Evolutionary conservation across 495 filamentous ascomycete species (phyloP), one percentile per base, ranked within the genome.

Genomic region (Geopyxis carbonaria): DNA sequence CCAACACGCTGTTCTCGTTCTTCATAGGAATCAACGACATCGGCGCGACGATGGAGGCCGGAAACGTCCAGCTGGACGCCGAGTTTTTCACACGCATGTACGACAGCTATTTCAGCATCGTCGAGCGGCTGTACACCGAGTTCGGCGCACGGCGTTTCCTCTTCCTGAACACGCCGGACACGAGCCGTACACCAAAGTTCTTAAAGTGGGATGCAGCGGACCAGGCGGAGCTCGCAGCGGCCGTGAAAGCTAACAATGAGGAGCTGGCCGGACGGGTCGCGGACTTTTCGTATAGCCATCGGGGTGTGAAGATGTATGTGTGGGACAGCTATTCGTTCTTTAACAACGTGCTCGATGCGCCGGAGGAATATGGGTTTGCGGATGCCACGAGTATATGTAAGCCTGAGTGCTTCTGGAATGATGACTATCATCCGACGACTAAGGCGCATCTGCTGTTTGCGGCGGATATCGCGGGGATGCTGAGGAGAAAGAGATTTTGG

Each of bases 21-120:
- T 37, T 37, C 34, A 24, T 37, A 18, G 34, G 34, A 8, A 24
- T 37, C 34, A 37, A 37, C 8, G 34, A 37, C 20, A 21, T 37
- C 3, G 34, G 34, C 15, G 34, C 34, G 6, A 37, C 34, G 10
- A 13, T 18, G 14, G 9, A 37, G 10, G 21, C 9, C 8, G 14
- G 15, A 15, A 18, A 24, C 7, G 20, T 10, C 15, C 34, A 18
- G 2, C n/a, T 11, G 11, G 21, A 22, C 8, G 3, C 15, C 11
- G 18, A 8, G 4, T 37, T 37, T 15, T 10, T 37, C 10, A 11
- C n/a, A 8, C 6, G 16, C 2, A 11, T 22, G 8, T 8, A 7
- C 3, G 16, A 37, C 9, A 21, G 34, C 16, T 37, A 22, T 11
- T 22, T 37, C 10, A 19, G 9, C 7, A 15, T 24, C 1, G 8